Conservation (phyloP, 2,329 filamentous ascomycete species). For the Cryphonectria radicalis region DNA sequence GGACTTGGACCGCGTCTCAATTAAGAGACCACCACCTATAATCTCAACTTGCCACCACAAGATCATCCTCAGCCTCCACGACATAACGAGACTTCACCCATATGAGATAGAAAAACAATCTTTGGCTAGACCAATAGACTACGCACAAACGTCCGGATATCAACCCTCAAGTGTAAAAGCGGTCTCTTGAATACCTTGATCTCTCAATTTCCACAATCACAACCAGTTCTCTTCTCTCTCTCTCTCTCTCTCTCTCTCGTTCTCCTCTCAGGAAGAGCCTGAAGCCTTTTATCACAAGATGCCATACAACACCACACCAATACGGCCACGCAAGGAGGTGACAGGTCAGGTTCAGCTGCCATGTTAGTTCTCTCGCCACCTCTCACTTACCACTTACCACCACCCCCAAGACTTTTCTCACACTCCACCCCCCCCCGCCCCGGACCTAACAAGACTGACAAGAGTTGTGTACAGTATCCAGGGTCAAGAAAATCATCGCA, state of each 20-base stretch:
- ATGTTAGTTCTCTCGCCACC: constrained; percentile 57
- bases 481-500: constrained; percentile 94
- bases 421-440: too few relatives aligned
- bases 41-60: neutral
- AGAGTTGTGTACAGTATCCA: constrained; percentile 68
- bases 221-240: neutral
- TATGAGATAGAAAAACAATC: neutral
- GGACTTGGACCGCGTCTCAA: constrained; percentile 30
- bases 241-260: neutral
- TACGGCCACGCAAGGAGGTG: constrained; percentile 77
- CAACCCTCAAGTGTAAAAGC: neutral
- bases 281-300: constrained; percentile 52
- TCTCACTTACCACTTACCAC: neutral
- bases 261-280: neutral
- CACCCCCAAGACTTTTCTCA: too few relatives aligned
- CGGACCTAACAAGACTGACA: constrained; percentile 4
- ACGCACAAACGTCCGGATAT: neutral
- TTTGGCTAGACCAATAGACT: neutral
- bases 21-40: constrained; percentile 18
- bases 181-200: neutral
- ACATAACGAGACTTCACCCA: neutral
- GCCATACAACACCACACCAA: constrained; percentile 89
- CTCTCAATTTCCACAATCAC: neutral
- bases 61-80: neutral
- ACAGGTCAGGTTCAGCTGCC: constrained; percentile 86